A percentile compares a stretch with the other conserved stretches of the same genome.
phyloP scores from a whole-genome alignment of 257 asterid genomes.

The Solanum pinnatisectum region DNA sequence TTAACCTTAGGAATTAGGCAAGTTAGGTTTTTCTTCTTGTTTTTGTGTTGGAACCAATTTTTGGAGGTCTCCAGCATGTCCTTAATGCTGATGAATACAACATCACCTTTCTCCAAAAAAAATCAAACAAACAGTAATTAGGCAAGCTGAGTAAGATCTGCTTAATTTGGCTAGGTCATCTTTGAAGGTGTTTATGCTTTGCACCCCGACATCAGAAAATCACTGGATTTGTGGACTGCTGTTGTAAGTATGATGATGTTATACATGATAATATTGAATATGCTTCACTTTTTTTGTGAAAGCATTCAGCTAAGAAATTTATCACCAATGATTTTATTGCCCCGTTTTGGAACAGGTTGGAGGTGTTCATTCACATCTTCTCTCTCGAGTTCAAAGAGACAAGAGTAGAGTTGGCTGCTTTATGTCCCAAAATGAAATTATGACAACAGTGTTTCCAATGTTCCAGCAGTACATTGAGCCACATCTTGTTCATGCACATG shows the following conservation, averaged over 20 bases:
- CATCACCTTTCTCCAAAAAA: not conserved
- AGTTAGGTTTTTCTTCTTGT: not conserved
- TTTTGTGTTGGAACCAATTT: not conserved
- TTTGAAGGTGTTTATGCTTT: constrained; percentile 98
- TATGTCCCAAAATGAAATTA: constrained; percentile 86
- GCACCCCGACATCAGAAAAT: constrained; percentile 88
- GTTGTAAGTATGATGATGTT: constrained; percentile 59
- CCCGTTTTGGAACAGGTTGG: constrained; percentile 65
- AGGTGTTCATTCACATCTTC: constrained; percentile 98
- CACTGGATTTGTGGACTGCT: constrained; percentile 96
- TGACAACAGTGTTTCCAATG: constrained; percentile 96
- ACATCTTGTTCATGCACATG: constrained; percentile 99
- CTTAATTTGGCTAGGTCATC: constrained; percentile 54
- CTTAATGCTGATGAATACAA: not conserved
- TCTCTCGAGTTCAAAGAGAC: constrained; percentile 98
- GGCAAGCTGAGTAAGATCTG: not conserved
- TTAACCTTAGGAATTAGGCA: not conserved
- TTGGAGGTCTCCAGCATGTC: not conserved
- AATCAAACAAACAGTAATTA: not conserved
- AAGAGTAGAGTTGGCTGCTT: constrained; percentile 83
- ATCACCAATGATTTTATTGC: constrained; percentile 13
- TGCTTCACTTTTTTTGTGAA: not conserved
- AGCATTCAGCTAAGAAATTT: not conserved
- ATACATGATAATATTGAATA: not conserved
- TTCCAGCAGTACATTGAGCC: constrained; percentile 99